Evolutionary conservation across 2,329 filamentous ascomycete genomes (phyloP).

Genomic region (Pseudogymnoascus sp.): DNA sequence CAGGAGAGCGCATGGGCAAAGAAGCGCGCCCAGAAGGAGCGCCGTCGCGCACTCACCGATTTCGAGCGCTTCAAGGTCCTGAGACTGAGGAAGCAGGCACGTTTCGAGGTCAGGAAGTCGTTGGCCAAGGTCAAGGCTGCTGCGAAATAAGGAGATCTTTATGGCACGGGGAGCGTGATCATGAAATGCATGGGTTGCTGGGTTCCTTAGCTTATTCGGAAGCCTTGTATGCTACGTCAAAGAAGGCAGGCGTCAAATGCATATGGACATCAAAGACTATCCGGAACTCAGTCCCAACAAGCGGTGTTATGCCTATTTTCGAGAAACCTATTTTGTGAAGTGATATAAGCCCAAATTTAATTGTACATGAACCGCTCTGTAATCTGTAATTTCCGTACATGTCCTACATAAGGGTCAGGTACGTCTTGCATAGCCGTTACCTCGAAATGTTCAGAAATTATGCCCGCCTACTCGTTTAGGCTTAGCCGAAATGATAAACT

Average conservation of each 20-base stretch:
- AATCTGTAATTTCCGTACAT: background rate
- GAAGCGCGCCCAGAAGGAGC: slow-evolving; percentile 77
- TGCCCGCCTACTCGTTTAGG: slow-evolving; percentile 8
- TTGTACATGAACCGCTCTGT: background rate
- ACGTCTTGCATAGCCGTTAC: background rate
- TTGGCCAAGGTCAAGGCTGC: slow-evolving; percentile 85
- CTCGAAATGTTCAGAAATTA: slow-evolving; percentile 8
- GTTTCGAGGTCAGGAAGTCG: slow-evolving; percentile 96
- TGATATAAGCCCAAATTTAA: slow-evolving; percentile 1
- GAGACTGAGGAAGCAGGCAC: slow-evolving; percentile 98
- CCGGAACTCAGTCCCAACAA: slow-evolving; percentile 1
- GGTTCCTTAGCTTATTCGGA: slow-evolving; percentile 51
- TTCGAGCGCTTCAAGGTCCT: slow-evolving; percentile 99
- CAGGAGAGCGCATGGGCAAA: slow-evolving; percentile 87
- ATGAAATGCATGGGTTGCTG: slow-evolving; percentile 48
- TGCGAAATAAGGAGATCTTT: slow-evolving; percentile 48
- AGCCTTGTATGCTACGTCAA: slow-evolving; percentile 58
- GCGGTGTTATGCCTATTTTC: background rate
- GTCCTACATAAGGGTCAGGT: background rate
- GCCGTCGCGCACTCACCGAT: slow-evolving; percentile 88
- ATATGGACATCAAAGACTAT: slow-evolving; percentile 52
- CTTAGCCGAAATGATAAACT: slow-evolving; percentile 6
- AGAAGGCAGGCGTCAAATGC: slow-evolving; percentile 55
- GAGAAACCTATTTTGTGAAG: background rate
- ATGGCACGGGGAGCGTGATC: slow-evolving; percentile 37